Conservation (phyloP, 1,284 basidiomycete genomes). For the Cryptococcus sp. region DNA sequence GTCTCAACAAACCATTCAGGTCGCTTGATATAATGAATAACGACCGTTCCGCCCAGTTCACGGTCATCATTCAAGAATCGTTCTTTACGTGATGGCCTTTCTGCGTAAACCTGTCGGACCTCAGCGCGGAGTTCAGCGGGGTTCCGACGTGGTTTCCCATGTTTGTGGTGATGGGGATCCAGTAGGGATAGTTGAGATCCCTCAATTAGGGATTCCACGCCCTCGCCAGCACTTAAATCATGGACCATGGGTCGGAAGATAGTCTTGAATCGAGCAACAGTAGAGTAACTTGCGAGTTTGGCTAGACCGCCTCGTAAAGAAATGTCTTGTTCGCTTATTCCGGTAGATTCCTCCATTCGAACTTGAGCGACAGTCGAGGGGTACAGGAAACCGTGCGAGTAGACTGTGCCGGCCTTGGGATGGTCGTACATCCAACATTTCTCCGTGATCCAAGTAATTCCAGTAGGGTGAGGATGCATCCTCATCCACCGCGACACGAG, state of each 20-base stretch:
- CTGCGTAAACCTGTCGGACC: constrained; percentile 50
- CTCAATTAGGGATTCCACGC: constrained; percentile 89
- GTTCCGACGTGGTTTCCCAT: background rate
- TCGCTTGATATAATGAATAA: constrained; percentile 96
- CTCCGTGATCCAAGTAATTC: constrained; percentile 86
- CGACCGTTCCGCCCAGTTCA: constrained; percentile 79
- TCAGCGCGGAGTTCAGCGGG: constrained; percentile 39
- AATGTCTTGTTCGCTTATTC: constrained; percentile 16
- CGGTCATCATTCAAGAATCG: constrained; percentile 57
- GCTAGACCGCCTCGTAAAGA: constrained; percentile 19
- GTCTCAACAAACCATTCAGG: constrained; percentile 96
- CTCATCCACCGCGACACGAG: constrained; percentile 89
- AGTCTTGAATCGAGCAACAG: constrained; percentile 76
- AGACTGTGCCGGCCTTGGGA: constrained; percentile 88
- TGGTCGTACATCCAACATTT: constrained; percentile 98
- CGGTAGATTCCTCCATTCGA: constrained; percentile 46
- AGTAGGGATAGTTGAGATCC: constrained; percentile 53
- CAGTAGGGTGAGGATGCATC: constrained; percentile 71
- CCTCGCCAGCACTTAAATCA: constrained; percentile 62
- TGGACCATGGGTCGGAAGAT: constrained; percentile 69
- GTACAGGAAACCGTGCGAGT: constrained; percentile 95
- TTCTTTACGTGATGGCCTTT: constrained; percentile 46
- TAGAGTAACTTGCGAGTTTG: constrained; percentile 62
- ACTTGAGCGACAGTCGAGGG: constrained; percentile 79
- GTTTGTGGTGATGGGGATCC: constrained; percentile 11